Base-by-base conservation (phyloP, 306 rosid species). In the Trifolium dubium region DNA sequence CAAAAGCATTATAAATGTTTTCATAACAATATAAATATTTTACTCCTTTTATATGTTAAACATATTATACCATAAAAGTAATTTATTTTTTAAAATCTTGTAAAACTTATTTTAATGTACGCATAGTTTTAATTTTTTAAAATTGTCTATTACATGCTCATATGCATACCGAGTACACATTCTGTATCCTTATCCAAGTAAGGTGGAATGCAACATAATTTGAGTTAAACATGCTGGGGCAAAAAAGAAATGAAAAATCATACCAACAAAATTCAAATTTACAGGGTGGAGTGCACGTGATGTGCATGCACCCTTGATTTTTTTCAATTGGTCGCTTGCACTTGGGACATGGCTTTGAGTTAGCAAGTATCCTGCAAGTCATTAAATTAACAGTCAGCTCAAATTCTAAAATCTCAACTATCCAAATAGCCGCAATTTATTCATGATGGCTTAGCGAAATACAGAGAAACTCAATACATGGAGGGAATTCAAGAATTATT, bases 301-400 rank as follows among this genome's bases (percentile, higher is more conserved):
- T 92, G 85, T 90, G 98, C 96, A 88, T 92, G 81, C 98, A 92
- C 31, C 98, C 98, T 80, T 88, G 94, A 79, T 92, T 90, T 84
- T 92, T 92, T 81, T 90, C 98, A 72, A 92, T 92, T 0, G 94
- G 98, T 29, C 96, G 85, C 77, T 90, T 92, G 89, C 98, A 92
- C 79, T 92, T 92, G 46, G 98, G 98, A 75, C 98, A 92, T 30
- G 93, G 90, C 79, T 90, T 89, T 40, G 92, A 87, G 81, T 93
- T 87, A 53, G 88, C 96, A 80, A 90, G 88, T 69, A 90, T 87
- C 96, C 73, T 79, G 77, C 72, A 75, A 61, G 61, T 61, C 49
- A 82, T 67, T 11, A 61, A 67, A 80, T 53, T 29, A 79, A 63
- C 71, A 79, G 69, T 71, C 17, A 68, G 63, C 50, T 58, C 53